Base-by-base conservation (phyloP, 495 filamentous ascomycete species). In the Talaromyces thailandensis region DNA sequence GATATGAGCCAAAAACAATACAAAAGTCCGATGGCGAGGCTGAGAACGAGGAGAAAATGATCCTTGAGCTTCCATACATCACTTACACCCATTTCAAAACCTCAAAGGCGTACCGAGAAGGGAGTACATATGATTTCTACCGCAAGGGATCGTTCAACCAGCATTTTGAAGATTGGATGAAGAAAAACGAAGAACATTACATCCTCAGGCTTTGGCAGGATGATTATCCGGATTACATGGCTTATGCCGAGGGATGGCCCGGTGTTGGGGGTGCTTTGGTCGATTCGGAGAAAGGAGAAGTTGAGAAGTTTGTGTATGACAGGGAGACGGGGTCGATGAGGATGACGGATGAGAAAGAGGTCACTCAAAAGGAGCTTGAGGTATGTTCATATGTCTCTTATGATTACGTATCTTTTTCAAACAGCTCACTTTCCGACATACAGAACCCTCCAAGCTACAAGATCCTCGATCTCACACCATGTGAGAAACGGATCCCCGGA, bases 51-150 rank as follows among this genome's bases (percentile, higher is more conserved):
- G 43, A 58, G 6, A 14, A 2, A 4, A 58, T 58, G 56, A 11
- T 23, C 1, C 56, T 58, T 23, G 56, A 58, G 18, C 32, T 58
- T n/a, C 56, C 56, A n/a, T 58, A 58, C 18, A 58, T 58, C 56
- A 23, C 56, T 21, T 58, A 58, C 56, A 9, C 14, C 14, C 26
- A 58, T 58, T 58, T 40, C 56, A 58, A 58, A 11, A 58, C 26
- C 8, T 58, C 56, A 23, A 12, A 58, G 29, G 16, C 12, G 2
- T 58, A 58, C 12, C 56, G 29, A 23, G 12, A 32, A 2, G 56
- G 56, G 4, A 18, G 56, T 23, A 32, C 56, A 58, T 58, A 58
- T 40, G 56, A 29, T 18, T 23, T 35, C 29, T 58, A 58, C 56
- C 21, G 56, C 31, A 58, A 58, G 29, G 56, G 56, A 40, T 58